These are phyloP conservation scores for Psilocybe cubensis DNA, from an alignment of 768 basidiomycete species.

Conservation along the genomic window DNA sequence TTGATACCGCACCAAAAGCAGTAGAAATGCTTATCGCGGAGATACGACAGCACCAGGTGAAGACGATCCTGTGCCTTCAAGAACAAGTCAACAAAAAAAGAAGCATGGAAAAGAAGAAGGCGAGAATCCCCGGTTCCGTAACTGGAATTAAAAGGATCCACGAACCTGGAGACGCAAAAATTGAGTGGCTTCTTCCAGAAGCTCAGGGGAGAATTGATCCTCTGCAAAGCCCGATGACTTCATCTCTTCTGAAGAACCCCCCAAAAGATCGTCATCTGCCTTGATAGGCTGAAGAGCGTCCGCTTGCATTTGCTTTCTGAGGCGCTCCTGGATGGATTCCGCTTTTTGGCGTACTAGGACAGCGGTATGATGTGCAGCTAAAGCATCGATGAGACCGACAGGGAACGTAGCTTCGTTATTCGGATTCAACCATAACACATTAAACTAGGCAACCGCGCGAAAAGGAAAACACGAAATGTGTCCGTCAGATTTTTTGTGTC, in stretches of 20 bases:
- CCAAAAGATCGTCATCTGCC: constrained; percentile 36
- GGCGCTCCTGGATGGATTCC: constrained; percentile 48
- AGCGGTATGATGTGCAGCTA: constrained; percentile 43
- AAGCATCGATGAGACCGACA: constrained; percentile 59
- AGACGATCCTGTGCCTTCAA: constrained; percentile 73
- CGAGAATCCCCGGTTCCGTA: constrained; percentile 10
- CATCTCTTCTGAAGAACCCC: constrained; percentile 22
- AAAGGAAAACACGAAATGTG: not conserved
- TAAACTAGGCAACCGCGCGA: constrained; percentile 58
- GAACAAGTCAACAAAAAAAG: constrained; percentile 12
- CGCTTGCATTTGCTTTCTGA: constrained; percentile 74
- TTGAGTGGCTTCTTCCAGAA: constrained; percentile 67
- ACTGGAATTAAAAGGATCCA: constrained; percentile 12
- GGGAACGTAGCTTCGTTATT: constrained; percentile 68
- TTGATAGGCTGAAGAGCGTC: constrained; percentile 67
- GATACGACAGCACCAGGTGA: constrained; percentile 67
- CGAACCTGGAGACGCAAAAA: constrained; percentile 69
- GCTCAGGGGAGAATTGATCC: constrained; percentile 51
- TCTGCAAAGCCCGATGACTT: constrained; percentile 24
- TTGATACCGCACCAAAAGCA: constrained; percentile 91
- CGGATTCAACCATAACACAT: constrained; percentile 80
- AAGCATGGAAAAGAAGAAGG: not conserved
- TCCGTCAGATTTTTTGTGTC: not conserved
- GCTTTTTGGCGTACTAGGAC: constrained; percentile 26
- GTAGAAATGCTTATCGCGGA: constrained; percentile 72